Evolutionary conservation across 768 basidiomycete genomes (phyloP), one percentile per base, ranked within the genome.

Genomic region (Psilocybe subaeruginosa): DNA sequence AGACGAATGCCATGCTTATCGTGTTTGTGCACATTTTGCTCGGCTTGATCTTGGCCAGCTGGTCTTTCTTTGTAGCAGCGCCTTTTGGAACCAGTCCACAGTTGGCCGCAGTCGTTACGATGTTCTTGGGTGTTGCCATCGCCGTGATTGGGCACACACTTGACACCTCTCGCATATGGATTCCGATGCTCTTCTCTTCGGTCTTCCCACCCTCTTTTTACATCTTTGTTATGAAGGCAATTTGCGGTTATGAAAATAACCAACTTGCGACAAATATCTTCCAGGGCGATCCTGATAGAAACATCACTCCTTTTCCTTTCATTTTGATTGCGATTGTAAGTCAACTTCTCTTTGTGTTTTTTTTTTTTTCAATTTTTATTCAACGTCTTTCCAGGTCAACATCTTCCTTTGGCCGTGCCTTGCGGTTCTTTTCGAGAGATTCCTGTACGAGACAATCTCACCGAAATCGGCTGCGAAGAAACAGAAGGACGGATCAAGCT

Each of bases 131-230:
- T 9, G 83, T 93, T 55, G 63, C 90, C 3, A 82, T 91, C 48
- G 88, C 89, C 2, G 85, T 93, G 58, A 64, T 91, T 8, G 91
- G 86, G 0, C 72, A 89, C 23, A 81, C 89, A 0, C 76, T 88
- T 56, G 72, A 74, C 37, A 41, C 75, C 53, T 78, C 79, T 0
- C 81, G 79, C 1, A 81, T 72, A 3, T 76, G 74, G 1, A 84
- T 87, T 30, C 9, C 12, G 17, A 82, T 86, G 63, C 72, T 92
- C 27, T 89, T 90, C 68, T 83, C 88, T 1, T 69, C 92, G 50
- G 66, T 92, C 23, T 92, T 92, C 67, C 92, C 92, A 0, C 90
- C 92, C 1, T 82, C 84, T 9, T 92, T 87, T 72, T 93, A 90
- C 65, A 80, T 91, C 19, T 92, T 92, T 66, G 85, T 85, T 6